Percentiles rank a stretch among this genome's conserved stretches.
phyloP scores from a whole-genome alignment of 139 green algal species.

The Diplosphaera chodatii region DNA sequence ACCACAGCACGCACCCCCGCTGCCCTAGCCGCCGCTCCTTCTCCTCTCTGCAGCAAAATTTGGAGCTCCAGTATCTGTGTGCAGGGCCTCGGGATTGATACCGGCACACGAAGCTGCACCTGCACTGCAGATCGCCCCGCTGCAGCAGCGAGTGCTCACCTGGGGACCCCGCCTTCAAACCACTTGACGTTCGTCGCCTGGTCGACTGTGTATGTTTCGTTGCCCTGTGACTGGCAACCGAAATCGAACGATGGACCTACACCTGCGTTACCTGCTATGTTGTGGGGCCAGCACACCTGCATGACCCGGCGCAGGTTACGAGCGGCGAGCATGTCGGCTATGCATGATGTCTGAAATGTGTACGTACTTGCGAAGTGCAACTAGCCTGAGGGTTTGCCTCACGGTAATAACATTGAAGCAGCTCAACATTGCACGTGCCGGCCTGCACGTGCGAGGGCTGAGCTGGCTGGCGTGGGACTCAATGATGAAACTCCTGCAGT shows the following conservation, averaged over 20 bases:
- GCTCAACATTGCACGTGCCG: too few relatives aligned
- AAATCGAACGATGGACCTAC: not conserved
- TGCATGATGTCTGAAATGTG: not conserved
- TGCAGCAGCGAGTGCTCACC: too few relatives aligned
- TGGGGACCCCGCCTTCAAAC: conserved; percentile 67
- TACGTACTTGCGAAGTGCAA: too few relatives aligned
- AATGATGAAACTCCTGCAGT: too few relatives aligned
- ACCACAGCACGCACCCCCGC: conserved; percentile 83
- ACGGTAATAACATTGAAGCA: too few relatives aligned
- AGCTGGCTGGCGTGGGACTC: too few relatives aligned
- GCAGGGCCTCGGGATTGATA: too few relatives aligned
- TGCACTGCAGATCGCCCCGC: too few relatives aligned
- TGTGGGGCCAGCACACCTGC: not conserved
- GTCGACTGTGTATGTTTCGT: conserved; percentile 56
- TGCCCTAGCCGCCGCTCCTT: conserved; percentile 82
- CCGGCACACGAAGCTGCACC: too few relatives aligned
- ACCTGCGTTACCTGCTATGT: not conserved
- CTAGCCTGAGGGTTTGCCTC: too few relatives aligned
- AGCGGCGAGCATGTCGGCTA: not conserved
- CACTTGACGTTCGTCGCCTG: conserved; percentile 84
- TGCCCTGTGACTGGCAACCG: not conserved
- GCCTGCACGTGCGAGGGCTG: too few relatives aligned
- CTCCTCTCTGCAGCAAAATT: conserved; percentile 10
- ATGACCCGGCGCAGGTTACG: not conserved
- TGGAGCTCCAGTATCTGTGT: too few relatives aligned